Percentiles rank a stretch among this genome's conserved stretches.
phyloP scores from a whole-genome alignment of 1,284 basidiomycete species.

The Pascua guehoae region DNA sequence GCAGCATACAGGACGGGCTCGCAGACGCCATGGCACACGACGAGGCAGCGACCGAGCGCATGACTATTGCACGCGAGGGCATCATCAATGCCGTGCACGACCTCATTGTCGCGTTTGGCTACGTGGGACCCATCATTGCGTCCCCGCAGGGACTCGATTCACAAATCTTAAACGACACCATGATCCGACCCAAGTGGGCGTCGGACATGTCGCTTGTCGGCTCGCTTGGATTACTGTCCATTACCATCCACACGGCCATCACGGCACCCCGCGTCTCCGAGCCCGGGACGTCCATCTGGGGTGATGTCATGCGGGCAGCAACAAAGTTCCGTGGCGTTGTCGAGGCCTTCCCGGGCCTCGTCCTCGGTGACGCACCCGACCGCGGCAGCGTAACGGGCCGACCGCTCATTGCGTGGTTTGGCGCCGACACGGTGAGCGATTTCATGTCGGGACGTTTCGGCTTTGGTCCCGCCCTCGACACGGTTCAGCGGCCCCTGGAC shows the following conservation, averaged over 20 bases:
- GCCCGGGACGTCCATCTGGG: slow-evolving; percentile 32
- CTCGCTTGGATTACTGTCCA: slow-evolving; percentile 33
- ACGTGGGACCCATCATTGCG: slow-evolving; percentile 39
- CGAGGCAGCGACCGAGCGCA: slow-evolving; percentile 31
- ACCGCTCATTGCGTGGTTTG: slow-evolving; percentile 22
- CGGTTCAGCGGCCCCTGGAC: slow-evolving; percentile 21
- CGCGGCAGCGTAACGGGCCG: slow-evolving; percentile 17
- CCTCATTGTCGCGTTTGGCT: slow-evolving; percentile 39
- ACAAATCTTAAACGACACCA: slow-evolving; percentile 17
- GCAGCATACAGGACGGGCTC: slow-evolving; percentile 22
- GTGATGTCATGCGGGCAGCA: slow-evolving; percentile 35
- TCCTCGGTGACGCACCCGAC: slow-evolving; percentile 13
- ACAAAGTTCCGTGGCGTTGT: slow-evolving; percentile 36
- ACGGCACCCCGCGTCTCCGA: slow-evolving; percentile 23
- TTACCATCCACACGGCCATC: slow-evolving; percentile 30
- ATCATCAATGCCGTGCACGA: slow-evolving; percentile 30
- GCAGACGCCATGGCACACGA: slow-evolving; percentile 30
- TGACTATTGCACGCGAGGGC: slow-evolving; percentile 15
- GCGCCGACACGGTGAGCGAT: slow-evolving; percentile 28
- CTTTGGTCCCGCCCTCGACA: slow-evolving; percentile 21
- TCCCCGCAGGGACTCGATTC: slow-evolving; percentile 8
- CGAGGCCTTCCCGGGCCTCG: slow-evolving; percentile 23
- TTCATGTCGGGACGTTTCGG: slow-evolving; percentile 37
- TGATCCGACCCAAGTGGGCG: slow-evolving; percentile 38
- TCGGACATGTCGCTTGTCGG: slow-evolving; percentile 38